A percentile compares a stretch with the other conserved stretches of the same genome.
Evolutionary conservation across 345 rosid species (phyloP).

Genomic region (Isatis tinctoria): DNA sequence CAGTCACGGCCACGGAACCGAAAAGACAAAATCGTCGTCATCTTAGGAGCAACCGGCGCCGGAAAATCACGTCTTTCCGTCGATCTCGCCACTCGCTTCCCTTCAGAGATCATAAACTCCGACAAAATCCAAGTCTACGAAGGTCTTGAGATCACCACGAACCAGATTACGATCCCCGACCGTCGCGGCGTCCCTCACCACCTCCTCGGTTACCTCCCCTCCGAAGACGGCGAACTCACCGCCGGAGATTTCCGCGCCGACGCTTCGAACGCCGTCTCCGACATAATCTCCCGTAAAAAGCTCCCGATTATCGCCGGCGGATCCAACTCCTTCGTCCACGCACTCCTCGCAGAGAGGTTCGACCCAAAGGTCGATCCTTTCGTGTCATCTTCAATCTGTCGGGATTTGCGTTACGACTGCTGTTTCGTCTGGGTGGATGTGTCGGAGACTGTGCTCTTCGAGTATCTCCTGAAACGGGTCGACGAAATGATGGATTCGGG

Average conservation of each 20-base stretch:
- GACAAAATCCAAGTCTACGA: slow-evolving; percentile 85
- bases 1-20: not conserved
- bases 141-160: slow-evolving; percentile 82
- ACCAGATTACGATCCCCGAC: slow-evolving; percentile 57
- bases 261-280: slow-evolving; percentile 41
- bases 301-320: slow-evolving; percentile 85
- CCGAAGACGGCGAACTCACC: slow-evolving; percentile 48
- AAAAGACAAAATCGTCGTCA: slow-evolving; percentile 61
- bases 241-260: slow-evolving; percentile 50
- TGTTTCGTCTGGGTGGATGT: slow-evolving; percentile 87
- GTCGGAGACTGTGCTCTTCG: slow-evolving; percentile 50
- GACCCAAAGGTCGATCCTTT: slow-evolving; percentile 52
- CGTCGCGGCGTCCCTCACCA: slow-evolving; percentile 73
- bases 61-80: slow-evolving; percentile 81
- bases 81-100: slow-evolving; percentile 57
- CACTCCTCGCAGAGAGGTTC: slow-evolving; percentile 54
- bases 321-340: slow-evolving; percentile 80
- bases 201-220: slow-evolving; percentile 52
- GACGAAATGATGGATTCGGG: slow-evolving; percentile 92
- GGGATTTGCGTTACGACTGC: slow-evolving; percentile 63
- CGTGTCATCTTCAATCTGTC: slow-evolving; percentile 31
- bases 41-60: slow-evolving; percentile 87
- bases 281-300: slow-evolving; percentile 38
- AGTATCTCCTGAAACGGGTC: slow-evolving; percentile 61
- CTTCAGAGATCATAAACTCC: slow-evolving; percentile 70